These are phyloP conservation scores for Salvia hispanica DNA, from an alignment of 257 asterid species.

Conservation along the genomic window DNA sequence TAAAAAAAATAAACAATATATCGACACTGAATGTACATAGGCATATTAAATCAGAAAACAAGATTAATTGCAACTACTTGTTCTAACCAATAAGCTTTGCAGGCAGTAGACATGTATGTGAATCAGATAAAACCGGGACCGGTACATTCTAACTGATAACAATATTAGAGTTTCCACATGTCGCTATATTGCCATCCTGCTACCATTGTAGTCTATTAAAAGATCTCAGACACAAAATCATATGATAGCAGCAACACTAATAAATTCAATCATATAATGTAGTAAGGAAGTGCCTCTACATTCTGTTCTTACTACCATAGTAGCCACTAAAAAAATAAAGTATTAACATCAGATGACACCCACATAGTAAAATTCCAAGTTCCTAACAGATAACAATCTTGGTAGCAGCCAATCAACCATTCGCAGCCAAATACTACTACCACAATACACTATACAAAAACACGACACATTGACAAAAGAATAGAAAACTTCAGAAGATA, in stretches of 20 bases:
- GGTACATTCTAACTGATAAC: not conserved
- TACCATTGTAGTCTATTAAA: not conserved
- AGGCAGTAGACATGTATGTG: not conserved
- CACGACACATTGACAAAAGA: not conserved
- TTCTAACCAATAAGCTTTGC: constrained; percentile 5
- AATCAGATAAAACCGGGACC: not conserved
- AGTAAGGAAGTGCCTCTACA: not conserved
- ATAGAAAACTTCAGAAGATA: not conserved
- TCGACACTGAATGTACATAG: not conserved
- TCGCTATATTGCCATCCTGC: not conserved
- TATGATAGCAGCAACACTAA: not conserved
- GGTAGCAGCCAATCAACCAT: not conserved
- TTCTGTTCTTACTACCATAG: not conserved
- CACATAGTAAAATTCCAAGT: not conserved
- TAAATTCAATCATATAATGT: not conserved
- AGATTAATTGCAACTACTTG: not conserved
- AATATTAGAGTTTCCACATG: not conserved
- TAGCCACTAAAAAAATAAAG: not conserved
- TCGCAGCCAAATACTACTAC: not conserved
- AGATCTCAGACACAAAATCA: not conserved
- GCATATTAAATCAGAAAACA: constrained; percentile 2
- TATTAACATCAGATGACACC: not conserved
- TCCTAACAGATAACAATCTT: constrained; percentile 7
- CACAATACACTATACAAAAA: not conserved
- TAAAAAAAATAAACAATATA: not conserved